Conservation (phyloP, 108 stramenopile genomes). For the Craspedostauros australis region DNA sequence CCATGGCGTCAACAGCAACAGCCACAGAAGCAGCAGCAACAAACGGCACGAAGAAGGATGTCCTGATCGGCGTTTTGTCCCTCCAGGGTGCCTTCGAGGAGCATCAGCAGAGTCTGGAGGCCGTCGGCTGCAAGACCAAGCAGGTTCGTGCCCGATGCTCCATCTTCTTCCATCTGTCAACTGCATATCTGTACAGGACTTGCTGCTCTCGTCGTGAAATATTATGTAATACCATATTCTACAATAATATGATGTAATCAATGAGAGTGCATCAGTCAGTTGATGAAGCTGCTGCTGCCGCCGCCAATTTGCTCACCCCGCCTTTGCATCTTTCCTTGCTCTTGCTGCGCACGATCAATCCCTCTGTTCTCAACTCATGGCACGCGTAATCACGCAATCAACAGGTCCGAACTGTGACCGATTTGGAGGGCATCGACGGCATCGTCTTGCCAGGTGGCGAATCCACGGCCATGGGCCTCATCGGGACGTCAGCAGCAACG, state of each 20-base stretch:
- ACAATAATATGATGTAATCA: too few relatives aligned
- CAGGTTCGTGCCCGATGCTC: slow-evolving; percentile 32
- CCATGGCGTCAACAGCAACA: not conserved
- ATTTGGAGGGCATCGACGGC: slow-evolving; percentile 81
- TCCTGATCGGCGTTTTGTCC: slow-evolving; percentile 85
- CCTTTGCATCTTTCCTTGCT: not conserved
- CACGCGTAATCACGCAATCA: too few relatives aligned
- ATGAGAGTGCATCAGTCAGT: too few relatives aligned
- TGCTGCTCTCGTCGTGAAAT: too few relatives aligned
- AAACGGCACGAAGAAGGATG: slow-evolving; percentile 6
- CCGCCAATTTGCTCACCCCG: not conserved
- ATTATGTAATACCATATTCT: too few relatives aligned
- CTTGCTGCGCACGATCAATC: not conserved
- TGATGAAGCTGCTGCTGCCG: too few relatives aligned
- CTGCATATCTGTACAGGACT: too few relatives aligned
- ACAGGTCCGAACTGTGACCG: slow-evolving; percentile 78
- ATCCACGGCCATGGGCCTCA: slow-evolving; percentile 97
- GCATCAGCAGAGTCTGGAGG: slow-evolving; percentile 74
- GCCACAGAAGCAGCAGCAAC: not conserved
- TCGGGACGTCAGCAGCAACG: slow-evolving; percentile 42
- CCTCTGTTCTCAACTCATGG: not conserved
- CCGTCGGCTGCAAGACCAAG: slow-evolving; percentile 48
- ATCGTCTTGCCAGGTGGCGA: slow-evolving; percentile 97
- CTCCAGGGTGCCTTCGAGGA: slow-evolving; percentile 96
- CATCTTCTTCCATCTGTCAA: not conserved